Evolutionary conservation across 164 flowering plant species (phyloP).

Genomic region (Umbellularia californica): DNA sequence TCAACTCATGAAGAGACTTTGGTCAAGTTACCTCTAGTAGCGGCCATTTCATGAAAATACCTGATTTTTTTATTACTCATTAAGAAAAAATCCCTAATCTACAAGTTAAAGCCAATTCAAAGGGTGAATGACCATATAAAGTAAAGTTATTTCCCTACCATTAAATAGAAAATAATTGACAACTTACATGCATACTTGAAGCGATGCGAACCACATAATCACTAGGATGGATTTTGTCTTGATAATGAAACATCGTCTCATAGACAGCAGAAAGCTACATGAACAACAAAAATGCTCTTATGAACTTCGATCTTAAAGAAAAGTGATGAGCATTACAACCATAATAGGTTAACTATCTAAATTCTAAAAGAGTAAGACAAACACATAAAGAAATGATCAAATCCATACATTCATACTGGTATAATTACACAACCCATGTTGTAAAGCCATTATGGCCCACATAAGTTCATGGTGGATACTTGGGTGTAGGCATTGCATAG

Average conservation of each 20-base stretch:
- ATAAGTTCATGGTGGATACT: too few relatives aligned
- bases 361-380: neutral
- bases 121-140: neutral
- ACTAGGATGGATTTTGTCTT: conserved; percentile 71
- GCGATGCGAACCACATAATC: conserved; percentile 63
- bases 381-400: too few relatives aligned
- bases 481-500: too few relatives aligned
- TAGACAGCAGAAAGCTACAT: conserved; percentile 75
- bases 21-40: too few relatives aligned
- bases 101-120: too few relatives aligned
- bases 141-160: neutral
- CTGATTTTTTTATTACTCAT: too few relatives aligned
- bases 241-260: conserved; percentile 84
- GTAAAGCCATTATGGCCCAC: too few relatives aligned
- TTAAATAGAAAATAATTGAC: neutral
- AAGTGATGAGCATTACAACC: neutral
- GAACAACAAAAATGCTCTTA: conserved; percentile 13
- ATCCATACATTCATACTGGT: too few relatives aligned
- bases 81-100: too few relatives aligned
- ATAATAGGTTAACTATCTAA: neutral
- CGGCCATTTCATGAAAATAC: too few relatives aligned
- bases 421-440: too few relatives aligned
- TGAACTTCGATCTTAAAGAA: conserved; percentile 1
- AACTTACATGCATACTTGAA: conserved; percentile 67
- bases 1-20: too few relatives aligned